Percentiles rank a stretch among this genome's conserved stretches.
phyloP scores from a whole-genome alignment of 352 stramenopile species.

The Phytophthora sp. region DNA sequence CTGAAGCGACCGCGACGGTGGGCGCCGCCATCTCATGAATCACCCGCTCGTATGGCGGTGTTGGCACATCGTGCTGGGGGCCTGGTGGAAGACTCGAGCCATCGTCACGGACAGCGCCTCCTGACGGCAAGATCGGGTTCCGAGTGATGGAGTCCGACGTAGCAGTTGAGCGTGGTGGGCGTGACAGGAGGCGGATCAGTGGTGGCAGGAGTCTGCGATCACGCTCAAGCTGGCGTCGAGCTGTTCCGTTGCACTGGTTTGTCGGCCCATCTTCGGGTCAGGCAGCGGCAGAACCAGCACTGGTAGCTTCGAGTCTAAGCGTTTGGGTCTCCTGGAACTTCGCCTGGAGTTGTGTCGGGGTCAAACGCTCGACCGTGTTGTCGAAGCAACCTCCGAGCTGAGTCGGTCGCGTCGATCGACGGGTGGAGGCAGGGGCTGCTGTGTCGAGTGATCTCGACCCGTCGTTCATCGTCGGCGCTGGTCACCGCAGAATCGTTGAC shows the following conservation, averaged over 20 bases:
- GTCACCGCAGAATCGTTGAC: not conserved
- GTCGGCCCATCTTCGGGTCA: not conserved
- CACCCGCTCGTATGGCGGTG: constrained; percentile 4
- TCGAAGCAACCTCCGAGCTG: not conserved
- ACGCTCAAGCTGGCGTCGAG: not conserved
- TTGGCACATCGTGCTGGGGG: not conserved
- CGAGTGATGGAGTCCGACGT: too few species aligned
- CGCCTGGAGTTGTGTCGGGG: too few species aligned
- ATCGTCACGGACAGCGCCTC: too few species aligned
- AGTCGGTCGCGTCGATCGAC: too few species aligned
- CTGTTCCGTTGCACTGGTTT: not conserved
- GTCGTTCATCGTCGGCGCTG: too few species aligned
- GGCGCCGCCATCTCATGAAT: constrained; percentile 12
- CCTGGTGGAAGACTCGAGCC: not conserved
- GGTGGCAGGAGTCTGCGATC: not conserved
- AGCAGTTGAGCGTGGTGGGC: not conserved
- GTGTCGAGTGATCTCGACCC: too few species aligned
- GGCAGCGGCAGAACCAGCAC: too few species aligned
- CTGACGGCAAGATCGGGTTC: not conserved
- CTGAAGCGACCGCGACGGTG: not conserved
- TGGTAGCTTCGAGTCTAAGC: too few species aligned
- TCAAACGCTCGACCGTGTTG: too few species aligned
- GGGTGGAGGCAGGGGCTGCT: too few species aligned
- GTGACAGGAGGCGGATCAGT: not conserved
- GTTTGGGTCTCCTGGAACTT: too few species aligned